A percentile compares a stretch with the other conserved stretches of the same genome.
Evolutionary conservation across 73 alveolate species (phyloP).

Genomic region (Paramecium pentaurelia): DNA sequence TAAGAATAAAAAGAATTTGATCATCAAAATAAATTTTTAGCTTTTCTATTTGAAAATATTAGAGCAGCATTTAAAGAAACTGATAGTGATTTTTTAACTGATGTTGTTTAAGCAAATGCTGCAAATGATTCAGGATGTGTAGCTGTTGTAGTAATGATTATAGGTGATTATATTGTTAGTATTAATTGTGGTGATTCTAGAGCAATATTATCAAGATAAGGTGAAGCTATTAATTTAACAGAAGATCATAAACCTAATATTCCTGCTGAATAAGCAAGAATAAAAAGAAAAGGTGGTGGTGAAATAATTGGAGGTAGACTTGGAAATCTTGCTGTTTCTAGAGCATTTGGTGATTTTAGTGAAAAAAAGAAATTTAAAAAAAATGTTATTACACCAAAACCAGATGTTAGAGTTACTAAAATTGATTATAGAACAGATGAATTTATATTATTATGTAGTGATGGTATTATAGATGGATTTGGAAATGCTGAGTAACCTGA

Average conservation of each 20-base stretch:
- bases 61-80: constrained; percentile 39
- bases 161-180: constrained; percentile 74
- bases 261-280: constrained; percentile 84
- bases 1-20: constrained; percentile 27
- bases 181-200: constrained; percentile 96
- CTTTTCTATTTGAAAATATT: background rate
- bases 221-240: constrained; percentile 66
- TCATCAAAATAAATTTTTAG: background rate
- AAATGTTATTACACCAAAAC: constrained; percentile 79
- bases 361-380: constrained; percentile 65
- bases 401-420: constrained; percentile 79
- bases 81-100: constrained; percentile 15
- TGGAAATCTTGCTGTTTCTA: constrained; percentile 82
- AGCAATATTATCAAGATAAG: constrained; percentile 77
- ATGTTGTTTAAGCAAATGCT: constrained; percentile 24
- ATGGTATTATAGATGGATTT: constrained; percentile 91
- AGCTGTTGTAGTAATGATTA: constrained; percentile 65
- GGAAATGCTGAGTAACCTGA: constrained; percentile 74
- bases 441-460: constrained; percentile 87
- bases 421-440: constrained; percentile 74
- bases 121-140: constrained; percentile 71
- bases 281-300: constrained; percentile 80
- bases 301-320: constrained; percentile 82
- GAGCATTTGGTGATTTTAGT: constrained; percentile 95
- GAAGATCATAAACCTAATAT: constrained; percentile 80